Evolutionary conservation across 352 stramenopile genomes (phyloP), one percentile per base, ranked within the genome.

Genomic region (Globisporangium cederbergense): DNA sequence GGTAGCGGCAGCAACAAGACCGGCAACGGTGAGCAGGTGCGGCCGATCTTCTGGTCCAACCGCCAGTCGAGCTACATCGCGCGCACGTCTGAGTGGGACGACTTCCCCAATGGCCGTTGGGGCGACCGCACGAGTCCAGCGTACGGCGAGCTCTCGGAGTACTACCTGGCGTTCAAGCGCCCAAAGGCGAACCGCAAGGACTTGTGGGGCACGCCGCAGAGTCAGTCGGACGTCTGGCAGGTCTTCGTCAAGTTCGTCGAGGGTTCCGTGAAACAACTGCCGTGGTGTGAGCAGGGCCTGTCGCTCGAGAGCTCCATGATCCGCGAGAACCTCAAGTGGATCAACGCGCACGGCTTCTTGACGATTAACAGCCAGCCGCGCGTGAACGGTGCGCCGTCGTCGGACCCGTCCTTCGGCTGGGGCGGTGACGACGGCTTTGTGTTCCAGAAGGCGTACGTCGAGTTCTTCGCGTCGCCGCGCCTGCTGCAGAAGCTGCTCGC

Each of bases 361-460:
- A 99, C 96, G 30, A 98, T 99, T 65, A 99, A 99, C 71, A 97
- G 86, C 58, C 91, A 96, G 72, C 84, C 81, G 65, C 73, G 79
- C 11, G 86, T 96, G 49, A 98, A 99, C 81, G 96, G 90, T 25
- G 89, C 77, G 64, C 75, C 82, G 22, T 98, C 91, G 25, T 87
- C 79, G 25, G 86, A 99, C 42, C 74, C 82, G 46, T 79, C 76
- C 36, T 97, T 99, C 72, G 97, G 97, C 40, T 99, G 97, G 97
- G 97, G 97, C 65, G 93, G 95, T 16, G 77, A 88, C 53, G 87
- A 96, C 57, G 97, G 97, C 25, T 90, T 96, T 58, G 96, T 99
- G 32, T 99, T 99, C 81, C 97, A 99, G 81, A 99, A 99, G 83
- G 96, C 95, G 7, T 99, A 99, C 78, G 91, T 98, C 58, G 97